Base-by-base conservation (phyloP, 805 yeast species). In the Candida ipomoeae region DNA sequence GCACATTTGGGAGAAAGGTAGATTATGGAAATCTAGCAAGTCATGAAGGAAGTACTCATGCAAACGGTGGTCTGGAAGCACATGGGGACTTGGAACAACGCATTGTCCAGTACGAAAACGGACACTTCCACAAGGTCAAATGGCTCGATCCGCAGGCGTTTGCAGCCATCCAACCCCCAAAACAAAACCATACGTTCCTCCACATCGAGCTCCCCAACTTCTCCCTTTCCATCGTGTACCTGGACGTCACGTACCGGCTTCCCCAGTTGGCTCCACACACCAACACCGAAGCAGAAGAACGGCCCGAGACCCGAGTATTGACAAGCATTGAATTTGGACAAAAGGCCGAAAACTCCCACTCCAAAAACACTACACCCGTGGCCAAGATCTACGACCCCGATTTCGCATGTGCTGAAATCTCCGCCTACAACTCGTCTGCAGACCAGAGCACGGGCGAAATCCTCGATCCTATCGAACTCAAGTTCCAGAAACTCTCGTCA, bases 401-500 rank as follows among this genome's bases (percentile, higher is more conserved):
- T 49, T 69, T 66, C 53, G 66, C 63, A 41, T 46, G 31, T 34
- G 44, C 51, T 8, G 49, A 52, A 5, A 48, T 56, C 20, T 45
- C 32, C n/a, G 51, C 36, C 33, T 56, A 48, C 44, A 52, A 43
- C 48, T 46, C 31, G 20, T 40, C 36, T 29, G 45, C 43, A 41
- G 44, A 34, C 50, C 46, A 31, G 47, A 46, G 44, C 38, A 33
- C 34, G 21, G 50, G 8, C 44, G 29, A 20, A 23, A 49, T 45
- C 20, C 33, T 39, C 51, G 96, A 92, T 60, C 96, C 97, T 1
- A 84, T 94, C 20, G 98, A 94, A 62, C 78, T 83, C 55, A 94
- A 92, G 64, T 89, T 86, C 62, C 82, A 96, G 56, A 82, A 85
- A 51, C 69, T 92, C 47, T 94, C 91, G 55, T 85, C 97, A 66